Percentiles rank a stretch among this genome's conserved stretches.
Evolutionary conservation across 1,139 yeast species (phyloP).

Genomic region (Blastobotrys apis): DNA sequence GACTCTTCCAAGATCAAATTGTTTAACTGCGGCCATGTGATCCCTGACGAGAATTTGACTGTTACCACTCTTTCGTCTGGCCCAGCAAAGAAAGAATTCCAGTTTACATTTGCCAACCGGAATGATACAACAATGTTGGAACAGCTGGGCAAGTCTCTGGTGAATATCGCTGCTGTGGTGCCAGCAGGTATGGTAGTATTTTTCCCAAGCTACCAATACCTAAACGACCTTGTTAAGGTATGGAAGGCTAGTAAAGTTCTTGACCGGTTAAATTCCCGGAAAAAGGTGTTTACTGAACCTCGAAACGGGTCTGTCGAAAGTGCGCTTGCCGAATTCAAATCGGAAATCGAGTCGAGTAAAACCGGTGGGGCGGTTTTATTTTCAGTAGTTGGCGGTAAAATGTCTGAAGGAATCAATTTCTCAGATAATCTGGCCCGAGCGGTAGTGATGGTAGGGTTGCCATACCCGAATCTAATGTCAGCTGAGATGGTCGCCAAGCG

Average conservation of each 20-base stretch:
- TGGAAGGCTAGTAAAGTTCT: slow-evolving; percentile 49
- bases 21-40: slow-evolving; percentile 81
- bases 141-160: slow-evolving; percentile 50
- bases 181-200: slow-evolving; percentile 80
- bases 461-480: slow-evolving; percentile 81
- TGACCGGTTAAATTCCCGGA: slow-evolving; percentile 20
- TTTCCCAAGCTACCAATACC: slow-evolving; percentile 78
- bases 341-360: slow-evolving; percentile 21
- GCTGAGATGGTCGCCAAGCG: slow-evolving; percentile 78
- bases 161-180: slow-evolving; percentile 42
- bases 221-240: slow-evolving; percentile 44
- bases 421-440: slow-evolving; percentile 83
- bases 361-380: slow-evolving; percentile 52
- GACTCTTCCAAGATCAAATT: slow-evolving; percentile 39
- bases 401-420: slow-evolving; percentile 93
- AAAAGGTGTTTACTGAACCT: slow-evolving; percentile 54
- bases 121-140: slow-evolving; percentile 44
- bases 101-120: slow-evolving; percentile 68
- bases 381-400: slow-evolving; percentile 89
- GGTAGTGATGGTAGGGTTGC: slow-evolving; percentile 83
- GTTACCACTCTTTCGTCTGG: slow-evolving; percentile 51
- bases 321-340: slow-evolving; percentile 50
- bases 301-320: slow-evolving; percentile 43
- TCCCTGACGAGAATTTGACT: slow-evolving; percentile 62
- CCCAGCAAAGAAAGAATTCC: slow-evolving; percentile 39